Percentiles rank a stretch among this genome's conserved stretches.
These are phyloP conservation scores for Penicillium herquei DNA, from an alignment of 495 filamentous ascomycete species.

Conservation along the genomic window DNA sequence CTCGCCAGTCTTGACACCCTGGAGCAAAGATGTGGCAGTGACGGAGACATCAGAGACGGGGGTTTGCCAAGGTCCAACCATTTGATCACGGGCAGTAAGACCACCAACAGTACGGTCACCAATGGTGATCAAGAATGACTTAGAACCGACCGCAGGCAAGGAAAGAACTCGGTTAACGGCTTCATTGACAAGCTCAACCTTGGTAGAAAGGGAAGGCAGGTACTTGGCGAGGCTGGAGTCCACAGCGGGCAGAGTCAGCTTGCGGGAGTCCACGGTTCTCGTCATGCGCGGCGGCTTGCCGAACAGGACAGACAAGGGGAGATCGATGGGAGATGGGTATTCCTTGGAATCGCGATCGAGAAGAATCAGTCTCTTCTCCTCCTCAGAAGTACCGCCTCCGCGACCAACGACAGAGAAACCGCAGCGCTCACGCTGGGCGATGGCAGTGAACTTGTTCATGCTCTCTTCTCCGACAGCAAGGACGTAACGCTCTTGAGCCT, in stretches of 20 bases:
- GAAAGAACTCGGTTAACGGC: constrained; percentile 78
- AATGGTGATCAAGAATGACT: constrained; percentile 96
- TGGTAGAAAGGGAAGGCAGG: constrained; percentile 56
- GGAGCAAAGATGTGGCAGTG: constrained; percentile 74
- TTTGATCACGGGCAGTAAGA: constrained; percentile 84
- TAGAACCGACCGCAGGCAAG: constrained; percentile 87
- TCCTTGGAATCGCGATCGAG: constrained; percentile 78
- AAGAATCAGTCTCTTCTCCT: constrained; percentile 70
- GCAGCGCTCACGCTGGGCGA: constrained; percentile 84
- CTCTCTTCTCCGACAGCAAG: constrained; percentile 74
- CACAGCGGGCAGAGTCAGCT: constrained; percentile 66
- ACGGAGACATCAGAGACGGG: constrained; percentile 93
- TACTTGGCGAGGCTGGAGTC: constrained; percentile 65
- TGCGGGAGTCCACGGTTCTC: constrained; percentile 71
- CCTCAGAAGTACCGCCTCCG: constrained; percentile 59
- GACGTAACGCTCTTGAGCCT: constrained; percentile 95
- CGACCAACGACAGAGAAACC: constrained; percentile 91
- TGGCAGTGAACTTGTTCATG: constrained; percentile 79
- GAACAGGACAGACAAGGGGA: constrained; percentile 89
- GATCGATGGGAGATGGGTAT: constrained; percentile 76
- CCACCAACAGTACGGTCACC: constrained; percentile 90
- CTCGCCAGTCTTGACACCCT: constrained; percentile 77
- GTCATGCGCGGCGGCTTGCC: constrained; percentile 87
- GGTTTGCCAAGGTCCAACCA: constrained; percentile 96
- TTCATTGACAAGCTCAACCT: constrained; percentile 64